Base-by-base conservation (phyloP, 1,139 yeast species). In the Yamadazyma oceani region DNA sequence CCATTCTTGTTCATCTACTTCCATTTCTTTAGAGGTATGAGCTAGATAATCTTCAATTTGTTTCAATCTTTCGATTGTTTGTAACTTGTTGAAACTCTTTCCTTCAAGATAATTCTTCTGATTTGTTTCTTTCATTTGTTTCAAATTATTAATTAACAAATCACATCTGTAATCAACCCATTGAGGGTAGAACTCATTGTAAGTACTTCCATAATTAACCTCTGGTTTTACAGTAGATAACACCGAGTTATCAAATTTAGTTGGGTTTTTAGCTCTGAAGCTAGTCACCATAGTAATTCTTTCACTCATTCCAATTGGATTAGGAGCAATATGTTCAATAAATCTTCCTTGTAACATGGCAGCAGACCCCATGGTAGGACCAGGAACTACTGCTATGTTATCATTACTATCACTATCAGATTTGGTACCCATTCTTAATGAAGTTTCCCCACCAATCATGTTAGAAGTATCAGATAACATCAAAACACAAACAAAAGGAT, bases 391-490 rank as follows among this genome's bases (percentile, higher is more conserved):
- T 1, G 69, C 69, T 35, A 76, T 54, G 31, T 63, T 60, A 16
- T 30, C 44, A 6, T 32, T 44, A 9, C 28, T 30, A 66, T 69
- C 42, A 60, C 56, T 46, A 15, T 38, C 34, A 14, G 46, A 42
- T 37, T 47, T 47, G 9, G 23, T 29, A 13, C 78, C 78, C 58
- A 66, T 74, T 48, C 73, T 63, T 46, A 75, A 61, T 16, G 74
- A 65, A 3, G 84, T 78, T 51, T 77, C 82, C 33, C 83, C 83
- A 14, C 82, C 83, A 53, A 72, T 59, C 83, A 78, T 77, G 27
- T 62, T 57, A 8, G 72, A 48, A 12, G 83, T 77, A 50, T 77
- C 82, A 29, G 78, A 69, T 28, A 78, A 53, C 84, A 78, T 78
- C 38, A 78, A 61, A 14, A 78, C 83, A 57, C 82, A 78, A n/a